Percentiles rank a stretch among this genome's conserved stretches.
Evolutionary conservation across 192 early-diverging fungal genomes (phyloP).

Genomic region (Coemansia sp.): DNA sequence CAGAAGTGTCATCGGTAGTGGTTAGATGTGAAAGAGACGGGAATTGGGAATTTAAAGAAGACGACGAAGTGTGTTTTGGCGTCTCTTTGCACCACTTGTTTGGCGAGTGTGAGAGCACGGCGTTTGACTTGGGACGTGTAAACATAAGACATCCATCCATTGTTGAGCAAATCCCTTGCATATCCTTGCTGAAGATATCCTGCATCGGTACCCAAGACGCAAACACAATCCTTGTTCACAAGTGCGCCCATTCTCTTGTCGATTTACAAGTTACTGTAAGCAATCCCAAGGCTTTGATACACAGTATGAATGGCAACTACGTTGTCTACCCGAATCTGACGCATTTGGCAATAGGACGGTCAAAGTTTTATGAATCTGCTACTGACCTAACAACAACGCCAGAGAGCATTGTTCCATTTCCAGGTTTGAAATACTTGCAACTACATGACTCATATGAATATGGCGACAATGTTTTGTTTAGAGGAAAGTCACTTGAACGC

Average conservation of each 20-base stretch:
- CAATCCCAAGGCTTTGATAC: neutral
- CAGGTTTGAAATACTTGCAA: neutral
- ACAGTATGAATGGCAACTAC: neutral
- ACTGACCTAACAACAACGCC: neutral
- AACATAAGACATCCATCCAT: neutral
- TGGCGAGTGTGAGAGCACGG: neutral
- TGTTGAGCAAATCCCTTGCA: neutral
- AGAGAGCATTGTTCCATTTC: neutral
- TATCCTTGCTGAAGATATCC: neutral
- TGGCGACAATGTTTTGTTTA: conserved; percentile 6
- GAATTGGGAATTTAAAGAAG: neutral
- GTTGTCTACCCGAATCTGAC: conserved; percentile 4
- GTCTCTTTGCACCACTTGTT: neutral
- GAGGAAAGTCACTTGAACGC: conserved; percentile 3
- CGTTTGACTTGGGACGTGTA: neutral
- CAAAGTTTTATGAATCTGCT: too few relatives aligned
- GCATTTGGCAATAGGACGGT: neutral
- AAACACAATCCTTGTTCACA: neutral
- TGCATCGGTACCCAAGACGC: neutral
- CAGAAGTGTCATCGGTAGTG: neutral
- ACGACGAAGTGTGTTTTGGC: too few relatives aligned
- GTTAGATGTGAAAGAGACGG: neutral
- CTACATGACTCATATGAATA: neutral
- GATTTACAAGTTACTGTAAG: neutral
- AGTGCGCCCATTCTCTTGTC: neutral